Conservation (phyloP, 2,329 filamentous ascomycete species). For the Botrytis deweyae region DNA sequence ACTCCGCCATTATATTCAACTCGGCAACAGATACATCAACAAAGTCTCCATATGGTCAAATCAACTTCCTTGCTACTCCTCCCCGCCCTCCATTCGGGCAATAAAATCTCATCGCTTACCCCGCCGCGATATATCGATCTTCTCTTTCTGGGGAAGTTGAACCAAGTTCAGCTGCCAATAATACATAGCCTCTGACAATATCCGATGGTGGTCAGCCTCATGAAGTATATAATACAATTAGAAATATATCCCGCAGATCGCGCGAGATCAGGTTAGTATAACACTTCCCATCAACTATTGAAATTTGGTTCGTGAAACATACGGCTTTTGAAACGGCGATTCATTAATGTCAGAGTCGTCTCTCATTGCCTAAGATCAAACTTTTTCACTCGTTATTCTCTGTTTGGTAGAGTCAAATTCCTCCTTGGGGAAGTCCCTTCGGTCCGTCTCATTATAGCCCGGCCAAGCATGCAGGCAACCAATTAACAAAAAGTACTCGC, state of each 20-base stretch:
- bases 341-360: neutral
- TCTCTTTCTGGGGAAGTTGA: neutral
- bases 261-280: conserved; percentile 4
- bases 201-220: neutral
- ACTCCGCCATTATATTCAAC: neutral
- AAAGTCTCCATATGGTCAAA: neutral
- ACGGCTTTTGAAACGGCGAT: neutral
- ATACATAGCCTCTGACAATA: conserved; percentile 3
- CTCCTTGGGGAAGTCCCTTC: neutral
- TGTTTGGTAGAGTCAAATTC: neutral
- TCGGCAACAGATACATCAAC: neutral
- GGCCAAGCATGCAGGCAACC: neutral
- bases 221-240: neutral
- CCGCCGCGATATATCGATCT: neutral
- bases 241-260: neutral
- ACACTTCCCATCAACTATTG: neutral
- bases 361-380: neutral
- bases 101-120: conserved; percentile 3
- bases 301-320: conserved; percentile 7
- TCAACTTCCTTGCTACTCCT: conserved; percentile 12
- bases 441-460: conserved; percentile 1
- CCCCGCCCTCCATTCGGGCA: neutral
- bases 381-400: neutral
- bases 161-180: conserved; percentile 10
- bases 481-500: neutral